These are phyloP conservation scores for Phlebiopsis flavidoalba DNA, from an alignment of 768 basidiomycete species.

Conservation along the genomic window DNA sequence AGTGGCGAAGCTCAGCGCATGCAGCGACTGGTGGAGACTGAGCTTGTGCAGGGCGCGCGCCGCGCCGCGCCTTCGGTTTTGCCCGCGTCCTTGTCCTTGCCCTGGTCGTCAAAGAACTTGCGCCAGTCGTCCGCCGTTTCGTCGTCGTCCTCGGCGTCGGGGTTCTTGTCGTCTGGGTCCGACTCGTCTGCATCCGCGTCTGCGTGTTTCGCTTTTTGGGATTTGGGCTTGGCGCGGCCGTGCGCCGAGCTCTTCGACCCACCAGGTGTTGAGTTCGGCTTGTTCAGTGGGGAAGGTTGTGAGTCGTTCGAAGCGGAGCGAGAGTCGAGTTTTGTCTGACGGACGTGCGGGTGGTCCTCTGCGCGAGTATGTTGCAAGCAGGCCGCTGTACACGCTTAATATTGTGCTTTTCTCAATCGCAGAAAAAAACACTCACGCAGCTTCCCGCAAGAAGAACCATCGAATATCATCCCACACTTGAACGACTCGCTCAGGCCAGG, in stretches of 20 bases:
- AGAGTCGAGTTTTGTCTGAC: slow-evolving; percentile 17
- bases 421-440: slow-evolving; percentile 43
- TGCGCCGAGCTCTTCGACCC: slow-evolving; percentile 62
- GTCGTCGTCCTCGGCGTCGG: slow-evolving; percentile 28
- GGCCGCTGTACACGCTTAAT: slow-evolving; percentile 21
- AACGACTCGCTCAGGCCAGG: slow-evolving; percentile 71
- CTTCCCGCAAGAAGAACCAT: slow-evolving; percentile 85
- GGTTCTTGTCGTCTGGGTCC: slow-evolving; percentile 32
- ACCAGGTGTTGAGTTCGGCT: slow-evolving; percentile 71
- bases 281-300: slow-evolving; percentile 69
- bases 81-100: slow-evolving; percentile 26
- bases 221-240: slow-evolving; percentile 39
- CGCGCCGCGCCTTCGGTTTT: slow-evolving; percentile 35
- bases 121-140: slow-evolving; percentile 64
- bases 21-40: slow-evolving; percentile 72
- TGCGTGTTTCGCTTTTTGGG: slow-evolving; percentile 10
- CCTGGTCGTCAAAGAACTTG: slow-evolving; percentile 73
- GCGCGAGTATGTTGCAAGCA: slow-evolving; percentile 26
- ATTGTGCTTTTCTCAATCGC: not conserved
- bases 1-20: slow-evolving; percentile 73
- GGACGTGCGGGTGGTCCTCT: slow-evolving; percentile 25
- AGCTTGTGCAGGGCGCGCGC: slow-evolving; percentile 54
- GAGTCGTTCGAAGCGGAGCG: slow-evolving; percentile 40
- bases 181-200: slow-evolving; percentile 26
- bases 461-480: slow-evolving; percentile 87